Conservation (phyloP, 768 basidiomycete genomes). For the Naganishia onofrii region DNA sequence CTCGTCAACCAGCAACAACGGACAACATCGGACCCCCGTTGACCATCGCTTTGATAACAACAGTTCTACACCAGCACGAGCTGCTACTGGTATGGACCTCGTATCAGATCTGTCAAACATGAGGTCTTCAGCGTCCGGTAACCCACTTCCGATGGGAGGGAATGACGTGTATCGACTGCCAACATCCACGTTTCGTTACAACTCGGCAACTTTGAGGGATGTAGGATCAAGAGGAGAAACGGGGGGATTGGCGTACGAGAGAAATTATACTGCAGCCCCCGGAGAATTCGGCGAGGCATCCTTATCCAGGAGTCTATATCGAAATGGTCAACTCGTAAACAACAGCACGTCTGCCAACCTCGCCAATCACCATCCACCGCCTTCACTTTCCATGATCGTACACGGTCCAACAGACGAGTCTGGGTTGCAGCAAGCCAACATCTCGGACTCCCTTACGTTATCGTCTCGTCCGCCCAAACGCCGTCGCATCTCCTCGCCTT, state of each 20-base stretch:
- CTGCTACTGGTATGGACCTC: conserved; percentile 11
- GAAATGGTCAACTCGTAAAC: not conserved
- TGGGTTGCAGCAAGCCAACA: too few species aligned
- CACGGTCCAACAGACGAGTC: too few species aligned
- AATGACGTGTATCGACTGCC: not conserved
- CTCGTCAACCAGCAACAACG: not conserved
- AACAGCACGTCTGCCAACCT: not conserved
- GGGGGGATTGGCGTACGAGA: not conserved
- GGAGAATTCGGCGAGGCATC: not conserved
- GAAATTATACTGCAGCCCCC: not conserved
- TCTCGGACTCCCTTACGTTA: too few species aligned
- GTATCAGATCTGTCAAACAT: conserved; percentile 14
- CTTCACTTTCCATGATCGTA: too few species aligned
- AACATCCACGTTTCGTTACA: not conserved
- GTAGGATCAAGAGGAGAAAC: not conserved
- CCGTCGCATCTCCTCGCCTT: too few species aligned
- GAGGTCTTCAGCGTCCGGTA: not conserved
- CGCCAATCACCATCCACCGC: not conserved
- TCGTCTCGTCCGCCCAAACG: too few species aligned
- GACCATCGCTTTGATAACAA: conserved; percentile 4
- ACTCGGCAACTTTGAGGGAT: not conserved
- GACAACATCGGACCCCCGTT: not conserved
- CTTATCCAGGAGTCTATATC: not conserved
- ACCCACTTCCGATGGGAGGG: not conserved
- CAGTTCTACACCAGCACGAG: conserved; percentile 9